Evolutionary conservation across 768 basidiomycete genomes (phyloP).

Genomic region (Rhizopogon salebrosus): DNA sequence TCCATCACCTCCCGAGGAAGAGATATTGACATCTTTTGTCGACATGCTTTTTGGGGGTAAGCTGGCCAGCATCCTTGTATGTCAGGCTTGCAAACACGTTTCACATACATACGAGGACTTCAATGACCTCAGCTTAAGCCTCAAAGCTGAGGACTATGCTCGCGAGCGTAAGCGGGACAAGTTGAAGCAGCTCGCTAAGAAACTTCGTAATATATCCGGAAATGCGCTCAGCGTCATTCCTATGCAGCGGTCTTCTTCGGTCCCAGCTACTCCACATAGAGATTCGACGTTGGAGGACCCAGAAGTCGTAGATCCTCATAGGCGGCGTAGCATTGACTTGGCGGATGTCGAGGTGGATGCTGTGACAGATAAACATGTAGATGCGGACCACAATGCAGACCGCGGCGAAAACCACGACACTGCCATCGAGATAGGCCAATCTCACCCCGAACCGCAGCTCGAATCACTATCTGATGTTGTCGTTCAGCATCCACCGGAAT

Average conservation of each 20-base stretch:
- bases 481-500: background rate
- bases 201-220: constrained; percentile 40
- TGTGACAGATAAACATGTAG: background rate
- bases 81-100: constrained; percentile 89
- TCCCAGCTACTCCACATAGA: constrained; percentile 39
- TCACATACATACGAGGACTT: constrained; percentile 93
- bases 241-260: constrained; percentile 51
- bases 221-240: constrained; percentile 24
- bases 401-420: constrained; percentile 35
- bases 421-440: background rate
- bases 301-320: constrained; percentile 14
- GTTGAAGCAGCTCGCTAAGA: constrained; percentile 68
- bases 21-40: constrained; percentile 62
- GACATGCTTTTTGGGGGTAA: constrained; percentile 91
- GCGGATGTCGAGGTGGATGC: constrained; percentile 28
- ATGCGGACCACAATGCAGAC: background rate
- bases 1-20: constrained; percentile 31
- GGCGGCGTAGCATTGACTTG: constrained; percentile 29
- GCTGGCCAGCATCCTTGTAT: constrained; percentile 87
- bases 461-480: background rate
- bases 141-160: constrained; percentile 76
- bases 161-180: constrained; percentile 73
- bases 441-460: constrained; percentile 14
- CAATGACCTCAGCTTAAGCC: constrained; percentile 86
- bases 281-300: constrained; percentile 28